Conservation (phyloP, 495 filamentous ascomycete species). For the Astrothelium subdiscretum region DNA sequence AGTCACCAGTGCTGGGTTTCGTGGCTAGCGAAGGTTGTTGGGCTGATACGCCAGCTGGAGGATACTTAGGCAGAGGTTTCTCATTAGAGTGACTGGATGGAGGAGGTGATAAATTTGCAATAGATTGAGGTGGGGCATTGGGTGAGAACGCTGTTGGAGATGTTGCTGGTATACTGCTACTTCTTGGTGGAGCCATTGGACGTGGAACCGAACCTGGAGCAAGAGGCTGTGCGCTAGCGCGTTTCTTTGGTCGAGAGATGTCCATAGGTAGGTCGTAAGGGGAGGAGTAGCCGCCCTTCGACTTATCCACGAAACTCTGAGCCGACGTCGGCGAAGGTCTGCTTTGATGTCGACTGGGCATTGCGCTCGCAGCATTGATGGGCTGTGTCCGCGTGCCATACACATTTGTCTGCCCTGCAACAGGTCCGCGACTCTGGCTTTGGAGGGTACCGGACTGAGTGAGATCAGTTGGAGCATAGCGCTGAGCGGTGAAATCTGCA, state of each 20-base stretch:
- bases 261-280: constrained; percentile 94
- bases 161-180: constrained; percentile 42
- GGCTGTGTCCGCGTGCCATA: background rate
- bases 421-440: background rate
- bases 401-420: background rate
- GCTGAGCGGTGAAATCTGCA: background rate
- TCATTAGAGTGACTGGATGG: constrained; percentile 21
- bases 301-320: constrained; percentile 75
- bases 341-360: constrained; percentile 34
- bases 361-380: background rate
- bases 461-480: background rate
- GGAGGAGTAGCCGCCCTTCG: constrained; percentile 82
- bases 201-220: constrained; percentile 15
- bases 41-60: background rate
- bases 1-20: constrained; percentile 39
- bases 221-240: constrained; percentile 30
- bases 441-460: background rate
- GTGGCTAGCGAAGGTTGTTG: constrained; percentile 15
- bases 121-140: background rate
- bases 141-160: background rate
- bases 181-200: constrained; percentile 46
- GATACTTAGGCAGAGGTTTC: constrained; percentile 9
- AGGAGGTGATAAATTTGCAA: constrained; percentile 22
- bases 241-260: constrained; percentile 55
- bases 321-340: constrained; percentile 19